Percentiles rank a stretch among this genome's conserved stretches.
phyloP scores from a whole-genome alignment of 441 rosid species.

The Erysimum cheiri region DNA sequence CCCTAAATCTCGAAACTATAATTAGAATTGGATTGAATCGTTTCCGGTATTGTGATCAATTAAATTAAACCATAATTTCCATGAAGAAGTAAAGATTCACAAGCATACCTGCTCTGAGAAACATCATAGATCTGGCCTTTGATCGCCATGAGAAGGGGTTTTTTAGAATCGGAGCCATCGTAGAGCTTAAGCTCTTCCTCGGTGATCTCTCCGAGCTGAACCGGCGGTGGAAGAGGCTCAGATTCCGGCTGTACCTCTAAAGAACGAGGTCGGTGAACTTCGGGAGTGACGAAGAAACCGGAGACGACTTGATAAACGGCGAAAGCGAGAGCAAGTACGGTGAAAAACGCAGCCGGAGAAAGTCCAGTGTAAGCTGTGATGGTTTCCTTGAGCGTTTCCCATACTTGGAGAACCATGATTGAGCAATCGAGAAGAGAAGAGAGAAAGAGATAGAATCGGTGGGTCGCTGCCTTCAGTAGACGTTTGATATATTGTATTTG shows the following conservation, averaged over 20 bases:
- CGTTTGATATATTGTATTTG: not conserved
- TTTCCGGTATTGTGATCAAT: not conserved
- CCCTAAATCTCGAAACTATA: slow-evolving; percentile 8
- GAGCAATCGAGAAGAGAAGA: slow-evolving; percentile 10
- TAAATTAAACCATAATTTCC: not conserved
- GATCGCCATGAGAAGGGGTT: slow-evolving; percentile 95
- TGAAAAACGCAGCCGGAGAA: slow-evolving; percentile 81
- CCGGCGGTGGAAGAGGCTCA: slow-evolving; percentile 86
- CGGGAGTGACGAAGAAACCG: slow-evolving; percentile 64
- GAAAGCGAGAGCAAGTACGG: slow-evolving; percentile 64
- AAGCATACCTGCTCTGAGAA: slow-evolving; percentile 83
- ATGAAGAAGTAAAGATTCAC: not conserved
- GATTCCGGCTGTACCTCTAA: slow-evolving; percentile 54
- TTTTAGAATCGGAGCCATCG: slow-evolving; percentile 74
- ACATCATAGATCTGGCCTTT: slow-evolving; percentile 98
- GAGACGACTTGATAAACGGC: slow-evolving; percentile 76
- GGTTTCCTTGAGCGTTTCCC: slow-evolving; percentile 85
- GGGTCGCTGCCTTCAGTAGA: slow-evolving; percentile 1
- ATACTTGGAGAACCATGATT: slow-evolving; percentile 71
- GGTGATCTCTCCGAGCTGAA: slow-evolving; percentile 86
- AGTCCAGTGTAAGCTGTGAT: slow-evolving; percentile 85
- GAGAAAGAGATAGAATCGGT: not conserved
- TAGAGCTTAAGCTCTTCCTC: slow-evolving; percentile 82
- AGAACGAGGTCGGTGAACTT: slow-evolving; percentile 47
- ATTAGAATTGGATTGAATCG: not conserved